Conservation (phyloP, 805 yeast species). For the Schizosaccharomyces japonicus region DNA sequence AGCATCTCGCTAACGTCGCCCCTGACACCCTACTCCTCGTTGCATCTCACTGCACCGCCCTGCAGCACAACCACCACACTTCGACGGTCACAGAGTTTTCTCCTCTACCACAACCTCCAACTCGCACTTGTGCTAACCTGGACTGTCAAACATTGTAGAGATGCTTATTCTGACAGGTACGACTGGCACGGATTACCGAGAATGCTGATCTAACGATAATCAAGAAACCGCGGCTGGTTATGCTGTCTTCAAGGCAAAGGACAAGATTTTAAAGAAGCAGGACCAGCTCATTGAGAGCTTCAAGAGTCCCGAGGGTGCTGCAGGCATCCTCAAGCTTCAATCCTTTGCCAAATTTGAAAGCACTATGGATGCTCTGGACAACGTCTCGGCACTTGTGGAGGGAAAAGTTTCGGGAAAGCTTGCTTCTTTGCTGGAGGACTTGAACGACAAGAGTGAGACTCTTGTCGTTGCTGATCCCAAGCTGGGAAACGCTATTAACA, state of each 20-base stretch:
- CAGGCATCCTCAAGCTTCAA: constrained; percentile 57
- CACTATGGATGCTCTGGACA: constrained; percentile 91
- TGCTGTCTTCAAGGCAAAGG: constrained; percentile 52
- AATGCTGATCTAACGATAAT: no score
- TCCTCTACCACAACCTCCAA: background rate
- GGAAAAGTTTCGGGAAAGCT: constrained; percentile 80
- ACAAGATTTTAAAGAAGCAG: constrained; percentile 5
- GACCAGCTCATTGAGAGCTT: constrained; percentile 40
- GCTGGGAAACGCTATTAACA: constrained; percentile 71
- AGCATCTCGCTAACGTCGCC: no score
- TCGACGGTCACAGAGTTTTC: no score
- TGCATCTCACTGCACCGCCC: no score
- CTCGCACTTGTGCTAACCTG: no score
- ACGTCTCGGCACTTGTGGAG: constrained; percentile 73
- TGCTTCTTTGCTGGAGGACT: constrained; percentile 48
- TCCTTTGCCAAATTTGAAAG: constrained; percentile 85
- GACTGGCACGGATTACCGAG: background rate
- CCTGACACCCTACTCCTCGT: no score
- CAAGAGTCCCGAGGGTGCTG: constrained; percentile 60
- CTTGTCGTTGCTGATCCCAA: constrained; percentile 86
- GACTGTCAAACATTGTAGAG: background rate
- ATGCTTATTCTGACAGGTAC: constrained; percentile 5
- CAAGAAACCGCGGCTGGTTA: constrained; percentile 93
- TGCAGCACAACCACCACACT: no score
- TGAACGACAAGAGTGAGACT: constrained; percentile 49